These are phyloP conservation scores for Collybia sordida DNA, from an alignment of 768 basidiomycete species.

Conservation along the genomic window DNA sequence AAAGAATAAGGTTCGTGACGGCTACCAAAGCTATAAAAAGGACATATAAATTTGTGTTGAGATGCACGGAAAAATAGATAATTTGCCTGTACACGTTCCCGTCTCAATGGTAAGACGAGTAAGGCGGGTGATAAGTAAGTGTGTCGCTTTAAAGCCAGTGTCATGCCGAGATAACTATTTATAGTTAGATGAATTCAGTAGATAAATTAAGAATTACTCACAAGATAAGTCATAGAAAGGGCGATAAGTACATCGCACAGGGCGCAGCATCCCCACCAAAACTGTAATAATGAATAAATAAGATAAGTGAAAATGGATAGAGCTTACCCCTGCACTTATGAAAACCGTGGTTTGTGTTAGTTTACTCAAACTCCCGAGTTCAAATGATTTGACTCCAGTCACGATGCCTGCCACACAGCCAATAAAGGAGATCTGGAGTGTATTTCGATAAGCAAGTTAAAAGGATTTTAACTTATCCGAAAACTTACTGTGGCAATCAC, in stretches of 20 bases:
- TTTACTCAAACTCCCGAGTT: slow-evolving; percentile 18
- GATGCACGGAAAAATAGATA: background rate
- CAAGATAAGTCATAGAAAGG: slow-evolving; percentile 23
- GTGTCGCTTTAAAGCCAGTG: slow-evolving; percentile 22
- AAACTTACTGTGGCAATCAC: slow-evolving; percentile 14
- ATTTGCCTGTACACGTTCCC: slow-evolving; percentile 23
- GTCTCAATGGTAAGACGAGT: slow-evolving; percentile 27
- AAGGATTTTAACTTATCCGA: background rate
- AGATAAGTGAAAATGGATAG: background rate
- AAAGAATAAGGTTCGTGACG: slow-evolving; percentile 22
- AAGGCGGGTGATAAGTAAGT: slow-evolving; percentile 19
- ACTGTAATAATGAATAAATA: slow-evolving; percentile 1
- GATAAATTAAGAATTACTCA: slow-evolving; percentile 6
- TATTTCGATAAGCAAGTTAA: background rate
- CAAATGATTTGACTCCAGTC: slow-evolving; percentile 18
- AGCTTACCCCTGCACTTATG: slow-evolving; percentile 16
- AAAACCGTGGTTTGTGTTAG: slow-evolving; percentile 14
- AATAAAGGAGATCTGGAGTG: slow-evolving; percentile 12
- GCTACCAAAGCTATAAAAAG: slow-evolving; percentile 22
- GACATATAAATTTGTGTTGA: background rate
- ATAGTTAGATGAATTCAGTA: background rate
- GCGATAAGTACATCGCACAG: slow-evolving; percentile 26
- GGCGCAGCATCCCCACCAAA: slow-evolving; percentile 24
- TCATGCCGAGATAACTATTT: slow-evolving; percentile 18
- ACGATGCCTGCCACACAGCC: slow-evolving; percentile 18